Evolutionary conservation across 78 protist genomes (phyloP).

Genomic region (Creolimax fragrantissima): DNA sequence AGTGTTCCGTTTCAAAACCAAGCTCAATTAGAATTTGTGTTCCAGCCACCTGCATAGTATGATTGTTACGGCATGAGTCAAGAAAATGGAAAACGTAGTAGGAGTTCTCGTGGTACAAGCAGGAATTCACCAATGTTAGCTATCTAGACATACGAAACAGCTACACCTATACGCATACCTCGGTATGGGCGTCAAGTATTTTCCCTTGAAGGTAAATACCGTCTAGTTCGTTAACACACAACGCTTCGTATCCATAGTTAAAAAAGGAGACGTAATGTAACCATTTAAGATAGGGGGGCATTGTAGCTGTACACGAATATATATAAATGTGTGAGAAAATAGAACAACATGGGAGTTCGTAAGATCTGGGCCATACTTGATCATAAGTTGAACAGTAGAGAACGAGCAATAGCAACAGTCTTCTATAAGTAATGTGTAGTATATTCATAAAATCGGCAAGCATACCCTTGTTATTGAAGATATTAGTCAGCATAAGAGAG

Average conservation of each 20-base stretch:
- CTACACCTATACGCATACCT: not conserved
- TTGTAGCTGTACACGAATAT: not conserved
- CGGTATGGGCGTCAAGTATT: not conserved
- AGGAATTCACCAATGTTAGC: too few species aligned
- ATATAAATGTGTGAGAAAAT: not conserved
- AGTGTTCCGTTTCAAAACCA: not conserved
- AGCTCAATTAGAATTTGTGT: not conserved
- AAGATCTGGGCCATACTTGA: not conserved
- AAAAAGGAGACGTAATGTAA: not conserved
- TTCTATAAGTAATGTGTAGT: not conserved
- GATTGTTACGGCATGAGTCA: too few species aligned
- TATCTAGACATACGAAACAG: too few species aligned
- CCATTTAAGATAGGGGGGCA: conserved; percentile 4
- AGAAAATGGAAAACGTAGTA: too few species aligned
- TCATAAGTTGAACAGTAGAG: not conserved
- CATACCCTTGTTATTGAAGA: conserved; percentile 12
- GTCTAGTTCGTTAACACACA: not conserved
- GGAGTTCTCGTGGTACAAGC: too few species aligned
- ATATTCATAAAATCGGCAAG: too few species aligned
- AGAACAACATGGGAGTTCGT: not conserved
- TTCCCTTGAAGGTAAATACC: not conserved
- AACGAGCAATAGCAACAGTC: not conserved
- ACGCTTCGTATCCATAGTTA: conserved; percentile 4
- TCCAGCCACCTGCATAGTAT: not conserved
- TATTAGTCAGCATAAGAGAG: conserved; percentile 24